A percentile compares a stretch with the other conserved stretches of the same genome.
These are phyloP conservation scores for Colletotrichum simmondsii DNA, from an alignment of 2,329 filamentous ascomycete species.

Conservation along the genomic window DNA sequence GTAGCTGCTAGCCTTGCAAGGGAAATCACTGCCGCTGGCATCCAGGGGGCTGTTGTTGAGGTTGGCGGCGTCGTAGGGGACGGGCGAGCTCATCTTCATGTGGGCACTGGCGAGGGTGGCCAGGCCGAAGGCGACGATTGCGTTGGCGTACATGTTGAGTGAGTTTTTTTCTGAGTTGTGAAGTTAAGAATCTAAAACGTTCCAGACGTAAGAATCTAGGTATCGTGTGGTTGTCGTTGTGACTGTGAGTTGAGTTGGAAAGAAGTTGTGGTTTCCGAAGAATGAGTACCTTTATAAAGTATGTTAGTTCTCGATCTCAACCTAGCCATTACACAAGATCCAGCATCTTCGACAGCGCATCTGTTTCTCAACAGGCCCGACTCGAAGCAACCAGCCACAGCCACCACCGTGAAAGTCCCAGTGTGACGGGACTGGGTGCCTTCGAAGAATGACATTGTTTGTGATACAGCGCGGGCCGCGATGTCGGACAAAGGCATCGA, in stretches of 20 bases:
- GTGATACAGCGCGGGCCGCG: constrained; percentile 21
- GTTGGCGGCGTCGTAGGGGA: constrained; percentile 63
- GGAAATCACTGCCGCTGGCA: constrained; percentile 53
- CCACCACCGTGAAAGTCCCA: constrained; percentile 6
- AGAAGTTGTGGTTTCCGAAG: not conserved
- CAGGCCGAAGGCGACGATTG: constrained; percentile 65
- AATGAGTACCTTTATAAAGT: constrained; percentile 25
- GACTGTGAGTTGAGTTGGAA: constrained; percentile 21
- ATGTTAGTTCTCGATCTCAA: constrained; percentile 19
- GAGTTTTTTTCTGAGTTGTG: constrained; percentile 40
- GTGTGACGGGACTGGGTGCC: constrained; percentile 8
- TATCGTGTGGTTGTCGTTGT: constrained; percentile 29
- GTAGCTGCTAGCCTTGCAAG: constrained; percentile 76
- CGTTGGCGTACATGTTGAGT: constrained; percentile 64
- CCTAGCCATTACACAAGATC: not conserved
- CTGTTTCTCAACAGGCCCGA: constrained; percentile 28
- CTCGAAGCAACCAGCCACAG: constrained; percentile 29
- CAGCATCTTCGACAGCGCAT: constrained; percentile 30
- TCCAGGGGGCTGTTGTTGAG: constrained; percentile 73
- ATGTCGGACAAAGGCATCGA: constrained; percentile 29
- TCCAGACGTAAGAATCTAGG: constrained; percentile 49
- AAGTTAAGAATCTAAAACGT: constrained; percentile 46
- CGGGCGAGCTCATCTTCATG: constrained; percentile 77
- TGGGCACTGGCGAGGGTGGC: constrained; percentile 75
- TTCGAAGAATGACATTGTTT: constrained; percentile 30